phyloP scores from a whole-genome alignment of 2,329 filamentous ascomycete species.

The Nemania abortiva region DNA sequence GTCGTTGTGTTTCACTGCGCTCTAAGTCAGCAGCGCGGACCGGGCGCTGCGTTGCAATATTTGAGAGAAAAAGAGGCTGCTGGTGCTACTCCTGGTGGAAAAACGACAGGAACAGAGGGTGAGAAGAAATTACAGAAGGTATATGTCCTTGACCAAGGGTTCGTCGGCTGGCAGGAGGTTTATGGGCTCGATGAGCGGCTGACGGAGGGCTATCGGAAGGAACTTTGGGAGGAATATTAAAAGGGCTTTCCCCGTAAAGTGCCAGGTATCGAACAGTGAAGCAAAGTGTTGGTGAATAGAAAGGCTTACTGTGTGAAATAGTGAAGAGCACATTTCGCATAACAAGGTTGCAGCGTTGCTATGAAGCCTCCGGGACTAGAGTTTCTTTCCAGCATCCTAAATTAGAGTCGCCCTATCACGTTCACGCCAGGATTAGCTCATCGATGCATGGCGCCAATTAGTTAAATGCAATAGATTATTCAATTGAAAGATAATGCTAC shows the following conservation, averaged over 20 bases:
- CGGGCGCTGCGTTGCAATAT: constrained; percentile 84
- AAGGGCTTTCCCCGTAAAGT: too few species aligned
- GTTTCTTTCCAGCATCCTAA: too few species aligned
- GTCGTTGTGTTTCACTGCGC: constrained; percentile 95
- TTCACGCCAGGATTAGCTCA: too few species aligned
- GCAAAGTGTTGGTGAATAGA: too few species aligned
- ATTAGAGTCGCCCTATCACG: too few species aligned
- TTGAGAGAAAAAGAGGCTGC: constrained; percentile 74
- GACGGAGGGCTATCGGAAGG: constrained; percentile 86
- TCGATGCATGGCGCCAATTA: too few species aligned
- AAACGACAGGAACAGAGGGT: constrained; percentile 42
- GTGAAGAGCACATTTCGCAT: too few species aligned
- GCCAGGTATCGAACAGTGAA: too few species aligned
- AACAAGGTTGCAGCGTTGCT: too few species aligned
- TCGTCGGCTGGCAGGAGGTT: constrained; percentile 88
- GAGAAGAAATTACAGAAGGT: constrained; percentile 72
- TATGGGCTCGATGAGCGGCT: constrained; percentile 82
- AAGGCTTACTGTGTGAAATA: too few species aligned
- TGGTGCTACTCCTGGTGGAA: constrained; percentile 35
- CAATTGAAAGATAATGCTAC: constrained; percentile 8
- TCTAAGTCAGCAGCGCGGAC: constrained; percentile 89
- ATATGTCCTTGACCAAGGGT: constrained; percentile 85
- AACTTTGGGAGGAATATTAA: constrained; percentile 75
- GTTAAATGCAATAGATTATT: constrained; percentile 1
- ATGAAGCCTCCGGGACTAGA: too few species aligned